Percentiles rank a stretch among this genome's conserved stretches.
phyloP scores from a whole-genome alignment of 768 basidiomycete genomes.

The Mycena haematopus region DNA sequence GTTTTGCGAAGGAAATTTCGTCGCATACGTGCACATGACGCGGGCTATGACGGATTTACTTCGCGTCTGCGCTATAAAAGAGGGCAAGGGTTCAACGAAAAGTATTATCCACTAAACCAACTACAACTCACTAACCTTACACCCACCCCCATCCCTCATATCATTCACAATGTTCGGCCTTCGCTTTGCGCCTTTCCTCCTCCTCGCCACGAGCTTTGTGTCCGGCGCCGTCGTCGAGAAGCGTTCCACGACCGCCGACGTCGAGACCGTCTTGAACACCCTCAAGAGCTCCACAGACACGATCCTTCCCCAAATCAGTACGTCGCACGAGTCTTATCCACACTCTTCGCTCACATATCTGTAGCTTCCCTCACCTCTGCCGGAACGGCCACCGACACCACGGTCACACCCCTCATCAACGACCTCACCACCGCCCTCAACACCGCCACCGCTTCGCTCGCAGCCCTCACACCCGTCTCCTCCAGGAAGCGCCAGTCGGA shows the following conservation, averaged over 20 bases:
- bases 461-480: slow-evolving; percentile 20
- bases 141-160: not conserved
- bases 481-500: slow-evolving; percentile 33
- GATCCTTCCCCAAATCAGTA: slow-evolving; percentile 35
- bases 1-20: not conserved
- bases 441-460: slow-evolving; percentile 31
- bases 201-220: slow-evolving; percentile 24
- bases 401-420: slow-evolving; percentile 32
- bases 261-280: slow-evolving; percentile 28
- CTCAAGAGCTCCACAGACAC: slow-evolving; percentile 31
- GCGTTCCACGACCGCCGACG: slow-evolving; percentile 29
- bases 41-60: slow-evolving; percentile 1
- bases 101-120: too few relatives aligned
- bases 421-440: slow-evolving; percentile 32
- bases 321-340: not conserved
- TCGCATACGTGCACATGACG: not conserved
- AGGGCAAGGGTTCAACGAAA: too few relatives aligned
- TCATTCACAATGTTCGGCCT: slow-evolving; percentile 28
- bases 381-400: slow-evolving; percentile 30
- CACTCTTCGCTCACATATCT: not conserved
- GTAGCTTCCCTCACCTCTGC: slow-evolving; percentile 21
- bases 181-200: slow-evolving; percentile 20
- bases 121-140: too few relatives aligned
- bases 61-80: too few relatives aligned
- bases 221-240: slow-evolving; percentile 14